phyloP scores from a whole-genome alignment of 441 rosid genomes.

The Metrosideros polymorpha region DNA sequence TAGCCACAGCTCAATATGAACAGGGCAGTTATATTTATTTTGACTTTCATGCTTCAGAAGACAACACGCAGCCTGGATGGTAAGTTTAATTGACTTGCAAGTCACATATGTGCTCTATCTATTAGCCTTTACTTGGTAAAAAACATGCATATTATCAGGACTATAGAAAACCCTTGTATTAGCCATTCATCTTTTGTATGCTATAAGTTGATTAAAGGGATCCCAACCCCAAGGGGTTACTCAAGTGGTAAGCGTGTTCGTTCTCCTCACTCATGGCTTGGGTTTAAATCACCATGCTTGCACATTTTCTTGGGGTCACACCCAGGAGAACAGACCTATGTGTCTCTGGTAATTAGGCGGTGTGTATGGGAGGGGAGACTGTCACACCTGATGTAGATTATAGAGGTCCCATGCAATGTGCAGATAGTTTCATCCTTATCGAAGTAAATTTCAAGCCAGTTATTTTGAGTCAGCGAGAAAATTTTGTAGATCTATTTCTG shows the following conservation, averaged over 20 bases:
- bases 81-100: slow-evolving; percentile 14
- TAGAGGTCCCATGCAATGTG: neutral
- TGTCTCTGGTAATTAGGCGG: neutral
- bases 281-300: neutral
- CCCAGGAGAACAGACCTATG: neutral
- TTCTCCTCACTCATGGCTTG: neutral
- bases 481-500: neutral
- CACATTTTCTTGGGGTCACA: neutral
- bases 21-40: slow-evolving; percentile 98
- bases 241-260: neutral
- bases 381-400: neutral
- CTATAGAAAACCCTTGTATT: neutral
- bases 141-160: neutral
- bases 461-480: neutral
- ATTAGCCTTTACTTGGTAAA: neutral
- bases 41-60: slow-evolving; percentile 82
- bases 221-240: neutral
- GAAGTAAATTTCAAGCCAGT: neutral
- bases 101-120: neutral
- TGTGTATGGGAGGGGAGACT: neutral
- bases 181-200: neutral
- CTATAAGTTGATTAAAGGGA: neutral
- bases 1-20: slow-evolving; percentile 91
- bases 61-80: slow-evolving; percentile 82
- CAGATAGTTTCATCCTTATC: neutral